Evolutionary conservation across 2,329 filamentous ascomycete genomes (phyloP), one percentile per base, ranked within the genome.

Genomic region (Neoascochyta sp.): DNA sequence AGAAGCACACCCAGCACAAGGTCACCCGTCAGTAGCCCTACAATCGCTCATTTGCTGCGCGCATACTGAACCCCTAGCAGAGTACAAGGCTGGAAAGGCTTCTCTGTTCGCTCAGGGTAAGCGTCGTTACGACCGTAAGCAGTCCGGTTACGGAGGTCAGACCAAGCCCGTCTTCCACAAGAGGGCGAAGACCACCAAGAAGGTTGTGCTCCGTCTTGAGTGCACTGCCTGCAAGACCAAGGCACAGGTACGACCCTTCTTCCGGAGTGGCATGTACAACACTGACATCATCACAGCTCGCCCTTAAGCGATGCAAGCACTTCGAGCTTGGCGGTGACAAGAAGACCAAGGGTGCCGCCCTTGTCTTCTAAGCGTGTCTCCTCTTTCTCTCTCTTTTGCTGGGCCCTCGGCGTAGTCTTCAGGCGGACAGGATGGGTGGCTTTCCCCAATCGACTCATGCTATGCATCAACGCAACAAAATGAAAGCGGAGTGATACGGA

Each of bases 141-240:
- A 96, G 78, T 87, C 83, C 70, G 90, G 90, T 86, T 96, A 95
- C 69, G 92, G 92, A 86, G 92, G 92, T 89, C 92, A 98, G 79
- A 98, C 92, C 66, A 98, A 98, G 79, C 92, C 93, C 62, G 89
- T 98, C 67, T 98, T 96, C 86, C 92, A 96, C 86, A 98, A 61
- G 84, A 96, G 95, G 79, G 92, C 92, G 57, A 98, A 98, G 86
- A 98, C 92, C 60, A 98, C 92, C 69, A 98, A 98, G 86, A 98
- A 98, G 84, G 85, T 98, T 63, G 93, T 98, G 65, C 77, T 98
- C 73, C 83, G 92, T 77, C 76, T 98, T 72, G 92, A 98, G 74
- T 98, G 92, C 80, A 90, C 87, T 66, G 70, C 75, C 60, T 98
- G 92, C 87, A 96, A 96, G 50, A 53, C 50, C 41, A 53, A 53